Evolutionary conservation across 352 stramenopile species (phyloP), one percentile per base, ranked within the genome.

Genomic region (Globisporangium cylindrosporum): DNA sequence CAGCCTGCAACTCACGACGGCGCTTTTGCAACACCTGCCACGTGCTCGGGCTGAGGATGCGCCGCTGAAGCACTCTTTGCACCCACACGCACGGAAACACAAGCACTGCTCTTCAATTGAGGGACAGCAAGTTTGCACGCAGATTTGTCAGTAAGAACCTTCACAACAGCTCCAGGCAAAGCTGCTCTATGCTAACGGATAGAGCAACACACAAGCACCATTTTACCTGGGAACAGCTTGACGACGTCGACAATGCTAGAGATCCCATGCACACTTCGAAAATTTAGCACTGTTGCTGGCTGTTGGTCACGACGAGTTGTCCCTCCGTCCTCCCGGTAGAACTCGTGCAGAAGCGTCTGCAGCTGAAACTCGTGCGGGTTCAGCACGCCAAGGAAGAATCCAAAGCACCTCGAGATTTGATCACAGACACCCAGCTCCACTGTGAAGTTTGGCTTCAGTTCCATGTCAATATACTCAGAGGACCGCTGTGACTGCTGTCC

Each of bases 31-130:
- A 58, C 12, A 66, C 70, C 15, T 70, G 38, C 81, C 83, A 92
- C 25, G 81, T 88, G 43, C 66, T 79, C 12, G 75, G 53, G 1
- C 81, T 81, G 9, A 92, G 64, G 41, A 88, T 73, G 18, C 81
- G 80, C 36, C 66, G 64, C 63, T 72, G 71, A 10, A 92, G 73
- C 8, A 92, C 80, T 14, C 70, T 78, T 32, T 87, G 83, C 8
- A 66, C 36, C 83, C 83, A 92, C 20, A 88, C 68, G 32, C 77
- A 86, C n/a, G 83, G 81, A 54, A 88, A 90, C 1, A 90, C 53
- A 15, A 92, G 67, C 49, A 87, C 83, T 91, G 62, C 38, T 32
- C 24, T 71, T 36, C 24, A 59, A 27, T 59, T 59, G 32, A 27
- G 18, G 25, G 54, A 36, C 12, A 20, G 5, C 27, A 24, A 59